Conservation (phyloP, 140 eudicot genomes). For the Anethum foeniculum region DNA sequence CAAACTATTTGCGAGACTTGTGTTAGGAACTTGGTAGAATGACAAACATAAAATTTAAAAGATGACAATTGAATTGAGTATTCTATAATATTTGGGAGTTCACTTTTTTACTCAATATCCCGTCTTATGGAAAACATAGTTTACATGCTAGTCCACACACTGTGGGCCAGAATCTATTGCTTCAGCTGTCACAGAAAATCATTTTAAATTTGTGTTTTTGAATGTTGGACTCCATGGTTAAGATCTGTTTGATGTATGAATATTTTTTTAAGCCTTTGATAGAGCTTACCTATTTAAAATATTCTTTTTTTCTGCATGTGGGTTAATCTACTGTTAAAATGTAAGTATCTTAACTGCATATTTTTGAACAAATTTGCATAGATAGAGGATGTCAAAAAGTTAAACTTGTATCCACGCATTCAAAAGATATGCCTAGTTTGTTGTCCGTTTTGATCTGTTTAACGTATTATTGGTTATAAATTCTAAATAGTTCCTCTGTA, state of each 20-base stretch:
- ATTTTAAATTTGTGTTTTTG: neutral
- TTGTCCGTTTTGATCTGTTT: neutral
- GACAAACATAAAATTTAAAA: too few relatives aligned
- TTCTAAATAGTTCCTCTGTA: neutral
- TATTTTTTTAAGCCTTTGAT: neutral
- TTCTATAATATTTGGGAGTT: too few relatives aligned
- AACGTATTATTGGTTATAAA: neutral
- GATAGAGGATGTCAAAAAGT: neutral
- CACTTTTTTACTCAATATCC: neutral
- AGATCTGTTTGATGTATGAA: neutral
- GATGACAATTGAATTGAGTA: too few relatives aligned
- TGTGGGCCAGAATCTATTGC: neutral
- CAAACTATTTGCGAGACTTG: too few relatives aligned
- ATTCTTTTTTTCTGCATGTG: neutral
- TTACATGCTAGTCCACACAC: neutral
- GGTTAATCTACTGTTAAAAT: neutral
- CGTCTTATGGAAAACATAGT: neutral
- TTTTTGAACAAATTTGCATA: neutral
- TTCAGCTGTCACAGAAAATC: neutral
- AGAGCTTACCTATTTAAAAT: neutral
- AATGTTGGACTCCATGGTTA: neutral
- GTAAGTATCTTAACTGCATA: neutral
- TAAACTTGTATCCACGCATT: neutral
- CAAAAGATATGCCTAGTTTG: neutral
- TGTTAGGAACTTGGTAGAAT: too few relatives aligned